Evolutionary conservation across 2,329 filamentous ascomycete species (phyloP), one percentile per base, ranked within the genome.

Genomic region (Alternaria brassicicola): DNA sequence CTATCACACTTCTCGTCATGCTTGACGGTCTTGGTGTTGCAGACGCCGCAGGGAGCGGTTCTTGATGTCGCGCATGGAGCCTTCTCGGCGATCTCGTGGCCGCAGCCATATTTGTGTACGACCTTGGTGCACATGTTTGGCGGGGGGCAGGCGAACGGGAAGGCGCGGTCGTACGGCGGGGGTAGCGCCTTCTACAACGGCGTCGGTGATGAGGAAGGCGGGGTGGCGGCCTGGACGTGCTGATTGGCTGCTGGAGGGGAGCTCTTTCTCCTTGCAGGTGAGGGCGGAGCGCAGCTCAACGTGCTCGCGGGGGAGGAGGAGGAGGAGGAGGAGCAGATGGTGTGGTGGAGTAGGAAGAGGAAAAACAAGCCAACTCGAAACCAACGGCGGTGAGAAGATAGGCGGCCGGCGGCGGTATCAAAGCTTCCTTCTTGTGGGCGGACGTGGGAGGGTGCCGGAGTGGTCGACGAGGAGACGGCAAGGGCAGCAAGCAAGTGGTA

Each of bases 1-100:
- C 69, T 68, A 61, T 79, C 76, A 62, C 81, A 83, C 64, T 80
- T 81, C 61, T 80, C 78, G 51, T 80, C 79, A 68, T 83, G 80
- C 66, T 79, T 79, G 71, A 83, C 75, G 17, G 69, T 75, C 64
- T 79, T 80, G 57, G 76, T 75, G 58, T 78, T 81, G 64, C 74
- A 66, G 52, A 75, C 76, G 52, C 69, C 69, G 73, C 79, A 81
- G 39, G 70, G 69, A n/a, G 72, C 68, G 59, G 72, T 74, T 71
- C 78, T 78, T 49, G 80, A 82, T 12, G 75, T 76, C n/a, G 80
- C 80, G 71, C 81, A 83, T 21, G 76, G 74, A 23, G 80, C 79
- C 61, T 76, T 78, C 57, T 81, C 79, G 46, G 72, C 67, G 36
- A 75, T 72, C 57, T 75, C 73, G 68, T 82, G 80, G 65, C 78